Conservation (phyloP, 2,329 filamentous ascomycete genomes). For the Pestalotiopsis sp. region DNA sequence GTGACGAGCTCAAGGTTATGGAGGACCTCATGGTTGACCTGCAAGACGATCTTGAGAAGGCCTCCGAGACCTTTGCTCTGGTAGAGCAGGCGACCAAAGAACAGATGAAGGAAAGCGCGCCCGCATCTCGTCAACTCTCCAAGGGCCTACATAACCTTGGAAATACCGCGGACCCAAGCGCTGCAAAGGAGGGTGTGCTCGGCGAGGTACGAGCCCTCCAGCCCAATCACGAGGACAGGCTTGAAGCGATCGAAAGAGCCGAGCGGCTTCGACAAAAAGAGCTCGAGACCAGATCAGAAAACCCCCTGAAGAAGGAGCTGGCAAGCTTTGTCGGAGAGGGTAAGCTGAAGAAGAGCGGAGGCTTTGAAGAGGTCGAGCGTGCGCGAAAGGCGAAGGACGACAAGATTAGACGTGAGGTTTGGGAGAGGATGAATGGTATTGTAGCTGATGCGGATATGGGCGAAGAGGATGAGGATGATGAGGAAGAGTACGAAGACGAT, state of each 20-base stretch:
- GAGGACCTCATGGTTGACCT: conserved; percentile 93
- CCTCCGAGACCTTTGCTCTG: conserved; percentile 87
- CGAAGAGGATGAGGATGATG: conserved; percentile 35
- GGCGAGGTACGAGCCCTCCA: conserved; percentile 92
- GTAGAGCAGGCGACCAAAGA: conserved; percentile 99
- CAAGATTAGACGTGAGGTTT: conserved; percentile 77
- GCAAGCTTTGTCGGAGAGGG: conserved; percentile 84
- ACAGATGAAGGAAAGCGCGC: conserved; percentile 80
- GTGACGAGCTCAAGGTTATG: conserved; percentile 92
- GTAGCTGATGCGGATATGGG: conserved; percentile 43
- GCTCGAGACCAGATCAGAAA: conserved; percentile 74
- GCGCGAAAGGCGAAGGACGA: conserved; percentile 86
- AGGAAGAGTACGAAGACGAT: conserved; percentile 22
- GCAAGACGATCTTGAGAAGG: conserved; percentile 93
- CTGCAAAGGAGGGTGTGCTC: conserved; percentile 88
- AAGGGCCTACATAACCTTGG: conserved; percentile 57
- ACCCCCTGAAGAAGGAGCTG: conserved; percentile 83
- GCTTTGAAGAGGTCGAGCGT: conserved; percentile 91
- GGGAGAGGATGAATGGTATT: conserved; percentile 67
- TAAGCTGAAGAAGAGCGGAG: conserved; percentile 93
- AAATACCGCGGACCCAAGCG: conserved; percentile 67
- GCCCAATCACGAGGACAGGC: conserved; percentile 88
- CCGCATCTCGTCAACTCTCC: conserved; percentile 52
- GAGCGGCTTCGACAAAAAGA: conserved; percentile 91
- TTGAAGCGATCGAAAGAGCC: conserved; percentile 96